Conservation (phyloP, 129 eudicot genomes). For the Cynara cardunculus region DNA sequence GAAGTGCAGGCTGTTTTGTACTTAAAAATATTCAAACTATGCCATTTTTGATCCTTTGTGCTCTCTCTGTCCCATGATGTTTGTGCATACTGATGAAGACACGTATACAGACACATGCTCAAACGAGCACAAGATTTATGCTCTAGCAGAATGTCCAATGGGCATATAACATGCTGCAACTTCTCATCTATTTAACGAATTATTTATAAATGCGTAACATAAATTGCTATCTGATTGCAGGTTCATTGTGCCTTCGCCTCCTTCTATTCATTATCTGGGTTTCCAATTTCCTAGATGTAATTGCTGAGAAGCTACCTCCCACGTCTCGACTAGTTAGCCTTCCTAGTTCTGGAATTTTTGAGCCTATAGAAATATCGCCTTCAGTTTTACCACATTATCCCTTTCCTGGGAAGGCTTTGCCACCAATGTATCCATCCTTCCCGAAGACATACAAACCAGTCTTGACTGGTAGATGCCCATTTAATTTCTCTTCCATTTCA, state of each 20-base stretch:
- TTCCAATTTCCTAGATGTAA: slow-evolving; percentile 35
- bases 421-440: slow-evolving; percentile 78
- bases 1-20: not conserved
- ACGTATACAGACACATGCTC: not conserved
- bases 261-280: slow-evolving; percentile 45
- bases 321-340: slow-evolving; percentile 53
- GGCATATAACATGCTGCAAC: not conserved
- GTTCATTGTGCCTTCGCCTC: slow-evolving; percentile 47
- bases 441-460: slow-evolving; percentile 76
- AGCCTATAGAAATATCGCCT: slow-evolving; percentile 84
- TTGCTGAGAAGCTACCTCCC: slow-evolving; percentile 34
- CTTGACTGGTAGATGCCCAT: slow-evolving; percentile 84
- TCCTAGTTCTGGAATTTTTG: slow-evolving; percentile 57
- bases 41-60: not conserved
- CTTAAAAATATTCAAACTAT: not conserved
- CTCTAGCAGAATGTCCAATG: not conserved
- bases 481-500: slow-evolving; percentile 82
- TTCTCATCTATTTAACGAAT: not conserved
- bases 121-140: not conserved
- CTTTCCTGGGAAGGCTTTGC: slow-evolving; percentile 45
- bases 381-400: slow-evolving; percentile 72
- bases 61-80: not conserved
- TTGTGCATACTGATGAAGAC: not conserved
- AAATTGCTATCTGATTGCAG: slow-evolving; percentile 39
- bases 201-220: not conserved